Evolutionary conservation across 78 protist genomes (phyloP).

Genomic region (Planoprotostelium fungivorum): DNA sequence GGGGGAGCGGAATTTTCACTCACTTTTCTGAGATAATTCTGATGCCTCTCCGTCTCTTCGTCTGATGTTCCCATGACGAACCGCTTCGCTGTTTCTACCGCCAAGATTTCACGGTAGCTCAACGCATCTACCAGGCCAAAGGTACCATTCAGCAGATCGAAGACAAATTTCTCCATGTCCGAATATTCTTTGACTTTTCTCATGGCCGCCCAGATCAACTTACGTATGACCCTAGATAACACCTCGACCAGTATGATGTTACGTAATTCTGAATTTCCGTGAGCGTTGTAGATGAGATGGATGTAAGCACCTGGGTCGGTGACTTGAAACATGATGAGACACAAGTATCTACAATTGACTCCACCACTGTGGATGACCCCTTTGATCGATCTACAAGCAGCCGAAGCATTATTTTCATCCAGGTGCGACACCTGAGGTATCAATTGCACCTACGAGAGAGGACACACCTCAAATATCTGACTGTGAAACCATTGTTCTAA

Average conservation of each 20-base stretch:
- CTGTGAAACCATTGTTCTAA: neutral
- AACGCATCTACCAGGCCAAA: neutral
- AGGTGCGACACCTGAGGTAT: neutral
- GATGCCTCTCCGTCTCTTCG: neutral
- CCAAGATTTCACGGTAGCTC: neutral
- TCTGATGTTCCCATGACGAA: neutral
- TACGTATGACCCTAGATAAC: neutral
- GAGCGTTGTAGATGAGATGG: neutral
- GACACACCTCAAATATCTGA: neutral
- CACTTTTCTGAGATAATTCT: neutral
- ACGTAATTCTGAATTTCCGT: neutral
- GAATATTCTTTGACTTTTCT: neutral
- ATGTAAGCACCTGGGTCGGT: neutral
- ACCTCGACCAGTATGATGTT: neutral
- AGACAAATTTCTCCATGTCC: neutral
- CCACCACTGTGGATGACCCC: neutral
- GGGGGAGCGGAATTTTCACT: neutral
- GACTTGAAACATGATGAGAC: neutral
- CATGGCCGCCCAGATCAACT: neutral
- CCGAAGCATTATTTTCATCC: neutral
- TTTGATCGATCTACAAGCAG: neutral
- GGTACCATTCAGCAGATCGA: neutral
- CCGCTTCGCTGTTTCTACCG: neutral
- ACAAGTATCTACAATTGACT: neutral
- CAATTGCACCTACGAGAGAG: neutral